A percentile compares a stretch with the other conserved stretches of the same genome.
phyloP scores from a whole-genome alignment of 2,329 filamentous ascomycete species.

The Erysiphe pulchra region DNA sequence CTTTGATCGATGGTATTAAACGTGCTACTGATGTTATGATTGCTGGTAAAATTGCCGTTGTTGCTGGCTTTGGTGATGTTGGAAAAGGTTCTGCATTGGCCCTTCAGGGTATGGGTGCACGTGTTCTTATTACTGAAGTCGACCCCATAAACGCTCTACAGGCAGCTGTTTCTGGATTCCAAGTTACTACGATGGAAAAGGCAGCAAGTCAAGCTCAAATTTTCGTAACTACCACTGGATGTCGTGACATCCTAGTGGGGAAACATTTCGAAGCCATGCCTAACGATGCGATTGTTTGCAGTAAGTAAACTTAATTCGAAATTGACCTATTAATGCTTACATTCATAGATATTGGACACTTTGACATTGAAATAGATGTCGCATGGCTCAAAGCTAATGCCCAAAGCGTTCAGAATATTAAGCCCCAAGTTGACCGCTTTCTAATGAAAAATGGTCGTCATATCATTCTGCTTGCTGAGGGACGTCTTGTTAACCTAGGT shows the following conservation, averaged over 20 bases:
- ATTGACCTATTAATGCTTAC: constrained; percentile 3
- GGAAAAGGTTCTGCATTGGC: constrained; percentile 96
- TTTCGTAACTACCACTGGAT: constrained; percentile 97
- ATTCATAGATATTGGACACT: constrained; percentile 72
- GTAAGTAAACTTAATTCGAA: constrained; percentile 21
- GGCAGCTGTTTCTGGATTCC: constrained; percentile 88
- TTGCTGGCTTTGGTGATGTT: constrained; percentile 96
- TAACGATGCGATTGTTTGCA: constrained; percentile 98
- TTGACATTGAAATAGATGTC: constrained; percentile 99
- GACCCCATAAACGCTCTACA: constrained; percentile 99
- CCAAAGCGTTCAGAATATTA: constrained; percentile 88
- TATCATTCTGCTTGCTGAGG: constrained; percentile 96
- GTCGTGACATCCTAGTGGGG: constrained; percentile 87
- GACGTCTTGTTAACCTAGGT: constrained; percentile 96
- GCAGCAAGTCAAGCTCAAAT: constrained; percentile 75
- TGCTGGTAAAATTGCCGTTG: constrained; percentile 93
- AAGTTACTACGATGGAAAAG: constrained; percentile 97
- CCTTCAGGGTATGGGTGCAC: constrained; percentile 89
- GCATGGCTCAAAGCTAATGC: constrained; percentile 98
- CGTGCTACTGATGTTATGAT: constrained; percentile 99
- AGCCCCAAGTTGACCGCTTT: constrained; percentile 98
- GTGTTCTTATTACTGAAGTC: constrained; percentile 87
- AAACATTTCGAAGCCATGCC: constrained; percentile 85
- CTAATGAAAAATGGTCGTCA: constrained; percentile 78
- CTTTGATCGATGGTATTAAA: constrained; percentile 98